Evolutionary conservation across 2,329 filamentous ascomycete species (phyloP).

Genomic region (Chrysoporthe deuterocubensis): DNA sequence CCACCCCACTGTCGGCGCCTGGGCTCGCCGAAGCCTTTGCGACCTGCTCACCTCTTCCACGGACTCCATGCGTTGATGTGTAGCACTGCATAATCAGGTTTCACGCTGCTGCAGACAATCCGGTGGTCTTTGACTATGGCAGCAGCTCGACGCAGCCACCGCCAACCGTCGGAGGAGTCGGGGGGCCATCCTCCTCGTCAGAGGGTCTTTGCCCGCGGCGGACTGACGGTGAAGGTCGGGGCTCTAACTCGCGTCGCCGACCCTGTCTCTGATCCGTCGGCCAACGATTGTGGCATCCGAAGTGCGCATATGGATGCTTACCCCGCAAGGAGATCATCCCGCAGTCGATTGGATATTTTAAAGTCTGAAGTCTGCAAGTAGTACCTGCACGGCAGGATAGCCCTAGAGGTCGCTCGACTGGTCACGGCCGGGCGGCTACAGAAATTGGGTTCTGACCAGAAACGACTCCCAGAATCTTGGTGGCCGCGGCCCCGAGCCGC

Average conservation of each 20-base stretch:
- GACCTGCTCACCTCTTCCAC: background rate
- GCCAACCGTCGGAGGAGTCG: background rate
- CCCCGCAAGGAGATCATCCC: background rate
- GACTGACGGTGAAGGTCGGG: constrained; percentile 1
- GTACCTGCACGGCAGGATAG: background rate
- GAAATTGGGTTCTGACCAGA: background rate
- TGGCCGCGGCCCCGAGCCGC: background rate
- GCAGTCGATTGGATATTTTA: background rate
- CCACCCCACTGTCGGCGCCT: too few relatives aligned
- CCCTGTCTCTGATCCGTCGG: background rate
- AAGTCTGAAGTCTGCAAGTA: background rate
- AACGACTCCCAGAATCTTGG: background rate
- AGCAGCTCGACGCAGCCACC: background rate
- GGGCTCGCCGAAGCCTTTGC: background rate
- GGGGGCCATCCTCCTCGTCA: background rate
- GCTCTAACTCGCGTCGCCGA: background rate
- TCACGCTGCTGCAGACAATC: background rate
- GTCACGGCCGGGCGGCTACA: background rate
- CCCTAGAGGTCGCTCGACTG: background rate
- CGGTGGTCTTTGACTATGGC: background rate
- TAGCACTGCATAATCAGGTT: constrained; percentile 1
- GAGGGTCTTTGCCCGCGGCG: background rate
- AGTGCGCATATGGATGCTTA: background rate
- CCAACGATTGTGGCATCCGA: background rate
- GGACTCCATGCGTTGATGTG: background rate